Evolutionary conservation across 2,329 filamentous ascomycete genomes (phyloP).

Genomic region (Stachybotrys chlorohalonatus): DNA sequence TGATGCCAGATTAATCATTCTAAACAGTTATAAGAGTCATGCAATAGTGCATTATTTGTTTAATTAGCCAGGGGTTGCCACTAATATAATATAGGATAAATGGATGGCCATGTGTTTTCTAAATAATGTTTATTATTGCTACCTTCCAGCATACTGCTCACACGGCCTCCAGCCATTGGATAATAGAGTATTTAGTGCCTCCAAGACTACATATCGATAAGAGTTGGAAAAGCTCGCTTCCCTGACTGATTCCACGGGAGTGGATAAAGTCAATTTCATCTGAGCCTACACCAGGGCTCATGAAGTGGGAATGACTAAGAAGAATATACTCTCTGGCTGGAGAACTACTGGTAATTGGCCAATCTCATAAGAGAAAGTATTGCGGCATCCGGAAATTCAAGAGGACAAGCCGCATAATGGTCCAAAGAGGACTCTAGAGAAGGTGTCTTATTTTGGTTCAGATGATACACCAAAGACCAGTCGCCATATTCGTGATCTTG

Average conservation of each 20-base stretch:
- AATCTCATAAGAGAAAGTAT: conserved; percentile 4
- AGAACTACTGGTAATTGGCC: conserved; percentile 6
- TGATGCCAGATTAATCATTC: background rate
- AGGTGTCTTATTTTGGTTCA: conserved; percentile 2
- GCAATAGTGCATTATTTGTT: background rate
- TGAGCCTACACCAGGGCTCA: conserved; percentile 4
- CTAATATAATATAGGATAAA: background rate
- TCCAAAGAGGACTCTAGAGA: conserved; percentile 4
- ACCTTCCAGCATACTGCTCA: conserved; percentile 2
- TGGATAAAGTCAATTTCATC: background rate
- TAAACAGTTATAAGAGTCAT: background rate
- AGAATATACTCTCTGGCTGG: conserved; percentile 6
- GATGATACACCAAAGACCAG: conserved; percentile 4
- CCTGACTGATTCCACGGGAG: conserved; percentile 3
- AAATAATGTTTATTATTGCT: conserved; percentile 2
- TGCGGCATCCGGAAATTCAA: conserved; percentile 5
- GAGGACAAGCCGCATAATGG: conserved; percentile 1
- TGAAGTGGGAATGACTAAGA: conserved; percentile 3
- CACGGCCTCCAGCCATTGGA: conserved; percentile 4
- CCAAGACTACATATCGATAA: conserved; percentile 3
- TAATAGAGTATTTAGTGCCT: conserved; percentile 2
- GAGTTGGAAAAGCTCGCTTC: conserved; percentile 1
- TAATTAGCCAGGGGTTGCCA: background rate
- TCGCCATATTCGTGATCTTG: conserved; percentile 3
- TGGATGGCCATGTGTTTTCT: conserved; percentile 2